phyloP scores from a whole-genome alignment of 495 filamentous ascomycete species.

The Podospora bellae-mahoneyi region DNA sequence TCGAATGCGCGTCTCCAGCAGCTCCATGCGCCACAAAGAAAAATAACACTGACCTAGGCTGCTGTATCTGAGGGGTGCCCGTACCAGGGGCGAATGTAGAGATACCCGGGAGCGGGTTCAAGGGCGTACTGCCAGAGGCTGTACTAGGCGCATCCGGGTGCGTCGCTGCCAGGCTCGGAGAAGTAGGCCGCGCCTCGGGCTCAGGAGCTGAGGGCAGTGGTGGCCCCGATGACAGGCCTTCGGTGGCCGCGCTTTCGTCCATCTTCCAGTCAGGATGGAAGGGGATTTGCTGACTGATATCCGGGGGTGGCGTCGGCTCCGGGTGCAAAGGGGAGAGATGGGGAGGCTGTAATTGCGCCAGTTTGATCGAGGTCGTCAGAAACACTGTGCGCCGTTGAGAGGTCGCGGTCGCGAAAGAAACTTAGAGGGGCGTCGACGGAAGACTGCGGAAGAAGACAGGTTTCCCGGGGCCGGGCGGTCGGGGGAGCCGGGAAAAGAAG shows the following conservation, averaged over 20 bases:
- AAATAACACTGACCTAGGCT: constrained; percentile 56
- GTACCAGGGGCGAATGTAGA: constrained; percentile 62
- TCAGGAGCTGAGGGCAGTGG: constrained; percentile 39
- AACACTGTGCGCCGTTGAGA: constrained; percentile 5
- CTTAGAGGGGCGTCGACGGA: not conserved
- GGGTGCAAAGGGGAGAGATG: constrained; percentile 25
- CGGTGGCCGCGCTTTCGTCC: constrained; percentile 39
- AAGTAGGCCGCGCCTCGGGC: constrained; percentile 38
- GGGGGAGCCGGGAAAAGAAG: not conserved
- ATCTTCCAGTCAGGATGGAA: constrained; percentile 30
- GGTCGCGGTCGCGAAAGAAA: constrained; percentile 4
- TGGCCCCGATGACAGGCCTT: constrained; percentile 19
- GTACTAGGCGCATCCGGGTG: constrained; percentile 17
- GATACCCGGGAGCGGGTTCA: constrained; percentile 54
- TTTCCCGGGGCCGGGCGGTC: not conserved
- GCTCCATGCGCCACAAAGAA: not conserved
- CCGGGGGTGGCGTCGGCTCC: constrained; percentile 30
- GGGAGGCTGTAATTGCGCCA: constrained; percentile 37
- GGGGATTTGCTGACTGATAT: constrained; percentile 28
- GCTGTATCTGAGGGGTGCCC: constrained; percentile 57
- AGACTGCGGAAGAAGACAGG: not conserved
- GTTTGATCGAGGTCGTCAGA: constrained; percentile 19
- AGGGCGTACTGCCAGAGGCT: constrained; percentile 35
- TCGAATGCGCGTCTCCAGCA: not conserved
- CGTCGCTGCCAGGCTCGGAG: constrained; percentile 49